These are phyloP conservation scores for Taiozyma sp. DNA, from an alignment of 1,139 yeast genomes.

Conservation along the genomic window DNA sequence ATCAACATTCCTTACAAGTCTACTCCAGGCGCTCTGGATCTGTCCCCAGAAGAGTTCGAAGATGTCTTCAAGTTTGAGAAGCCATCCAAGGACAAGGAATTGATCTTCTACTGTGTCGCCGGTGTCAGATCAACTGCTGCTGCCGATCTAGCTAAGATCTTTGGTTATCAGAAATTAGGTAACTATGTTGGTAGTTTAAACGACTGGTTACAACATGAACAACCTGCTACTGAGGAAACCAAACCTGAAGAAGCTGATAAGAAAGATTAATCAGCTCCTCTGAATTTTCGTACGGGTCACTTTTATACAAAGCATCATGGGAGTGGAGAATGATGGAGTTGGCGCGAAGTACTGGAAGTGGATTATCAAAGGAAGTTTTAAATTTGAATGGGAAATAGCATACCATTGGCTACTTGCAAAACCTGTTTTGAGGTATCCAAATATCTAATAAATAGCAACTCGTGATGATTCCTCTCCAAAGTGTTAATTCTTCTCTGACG, in stretches of 20 bases:
- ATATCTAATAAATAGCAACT: too few species aligned
- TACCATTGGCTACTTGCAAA: too few species aligned
- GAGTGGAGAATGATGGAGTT: not conserved
- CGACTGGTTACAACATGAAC: conserved; percentile 59
- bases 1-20: conserved; percentile 87
- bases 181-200: conserved; percentile 80
- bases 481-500: too few species aligned
- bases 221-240: conserved; percentile 1
- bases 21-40: conserved; percentile 89
- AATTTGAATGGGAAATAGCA: too few species aligned
- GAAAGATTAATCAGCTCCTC: not conserved
- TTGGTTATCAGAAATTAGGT: conserved; percentile 78
- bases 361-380: too few species aligned
- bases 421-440: too few species aligned
- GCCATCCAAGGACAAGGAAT: conserved; percentile 65
- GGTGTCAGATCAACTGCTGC: conserved; percentile 92
- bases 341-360: too few species aligned
- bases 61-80: conserved; percentile 81
- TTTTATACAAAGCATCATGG: not conserved
- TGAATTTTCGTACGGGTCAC: not conserved
- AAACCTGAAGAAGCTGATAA: not conserved
- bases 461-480: too few species aligned
- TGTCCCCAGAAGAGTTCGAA: conserved; percentile 72
- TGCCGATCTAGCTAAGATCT: conserved; percentile 85
- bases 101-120: conserved; percentile 88